A percentile compares a stretch with the other conserved stretches of the same genome.
Evolutionary conservation across 192 early-diverging fungal species (phyloP).

Genomic region (Coemansia aciculifera): DNA sequence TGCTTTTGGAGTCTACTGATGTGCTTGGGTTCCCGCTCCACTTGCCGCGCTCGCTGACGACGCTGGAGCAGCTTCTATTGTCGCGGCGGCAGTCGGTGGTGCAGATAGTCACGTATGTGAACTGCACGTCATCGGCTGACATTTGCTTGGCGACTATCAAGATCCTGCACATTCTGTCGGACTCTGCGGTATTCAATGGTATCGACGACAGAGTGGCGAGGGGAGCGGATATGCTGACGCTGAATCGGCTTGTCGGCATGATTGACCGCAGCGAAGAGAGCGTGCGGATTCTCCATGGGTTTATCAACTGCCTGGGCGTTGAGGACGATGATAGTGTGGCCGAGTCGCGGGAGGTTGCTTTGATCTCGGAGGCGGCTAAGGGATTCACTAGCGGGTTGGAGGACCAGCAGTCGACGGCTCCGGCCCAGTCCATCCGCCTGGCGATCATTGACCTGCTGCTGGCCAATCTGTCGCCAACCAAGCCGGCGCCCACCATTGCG

Average conservation of each 20-base stretch:
- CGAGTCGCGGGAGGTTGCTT: constrained; percentile 46
- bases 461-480: constrained; percentile 62
- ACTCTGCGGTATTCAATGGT: constrained; percentile 67
- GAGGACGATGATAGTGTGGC: constrained; percentile 54
- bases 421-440: constrained; percentile 67
- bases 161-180: constrained; percentile 70
- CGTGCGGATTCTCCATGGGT: constrained; percentile 74
- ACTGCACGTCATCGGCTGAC: constrained; percentile 64
- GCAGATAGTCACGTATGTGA: constrained; percentile 70
- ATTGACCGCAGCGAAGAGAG: constrained; percentile 64
- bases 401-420: constrained; percentile 25
- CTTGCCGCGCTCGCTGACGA: constrained; percentile 59
- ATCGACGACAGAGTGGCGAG: constrained; percentile 49
- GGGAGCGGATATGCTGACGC: constrained; percentile 49
- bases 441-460: constrained; percentile 86
- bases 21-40: constrained; percentile 55
- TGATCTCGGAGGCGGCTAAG: constrained; percentile 34
- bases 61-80: constrained; percentile 80
- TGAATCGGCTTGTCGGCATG: constrained; percentile 75
- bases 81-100: constrained; percentile 68
- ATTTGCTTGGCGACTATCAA: constrained; percentile 72
- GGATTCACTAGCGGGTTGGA: constrained; percentile 53
- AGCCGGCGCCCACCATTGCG: constrained; percentile 71
- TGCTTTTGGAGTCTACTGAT: constrained; percentile 52
- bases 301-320: constrained; percentile 71